A percentile compares a stretch with the other conserved stretches of the same genome.
Evolutionary conservation across 768 basidiomycete genomes (phyloP).

Genomic region (Boletellus ananas): DNA sequence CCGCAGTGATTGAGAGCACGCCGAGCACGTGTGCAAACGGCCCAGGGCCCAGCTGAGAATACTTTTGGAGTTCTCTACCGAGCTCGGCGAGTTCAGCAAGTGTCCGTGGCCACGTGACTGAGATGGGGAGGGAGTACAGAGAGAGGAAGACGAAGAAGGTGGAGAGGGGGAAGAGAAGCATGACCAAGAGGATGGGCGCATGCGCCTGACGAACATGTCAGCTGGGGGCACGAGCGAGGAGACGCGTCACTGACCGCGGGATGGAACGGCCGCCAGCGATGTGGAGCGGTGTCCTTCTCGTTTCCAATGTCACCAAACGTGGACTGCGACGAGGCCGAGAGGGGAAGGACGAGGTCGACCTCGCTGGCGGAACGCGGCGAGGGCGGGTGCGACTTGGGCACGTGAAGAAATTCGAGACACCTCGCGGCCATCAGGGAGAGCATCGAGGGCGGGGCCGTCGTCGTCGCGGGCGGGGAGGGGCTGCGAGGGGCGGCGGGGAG

Average conservation of each 20-base stretch:
- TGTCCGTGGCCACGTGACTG: slow-evolving; percentile 72
- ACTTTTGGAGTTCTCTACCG: slow-evolving; percentile 71
- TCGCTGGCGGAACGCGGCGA: slow-evolving; percentile 37
- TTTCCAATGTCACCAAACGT: slow-evolving; percentile 43
- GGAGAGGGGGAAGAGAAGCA: slow-evolving; percentile 68
- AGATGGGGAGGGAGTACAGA: slow-evolving; percentile 60
- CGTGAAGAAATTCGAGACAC: slow-evolving; percentile 51
- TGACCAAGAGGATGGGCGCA: slow-evolving; percentile 63
- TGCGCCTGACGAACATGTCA: slow-evolving; percentile 39
- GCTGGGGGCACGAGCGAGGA: neutral
- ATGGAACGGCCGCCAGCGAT: slow-evolving; percentile 29
- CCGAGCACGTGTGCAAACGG: slow-evolving; percentile 74
- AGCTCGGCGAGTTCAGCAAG: slow-evolving; percentile 71
- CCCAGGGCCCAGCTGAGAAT: slow-evolving; percentile 64
- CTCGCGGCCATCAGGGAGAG: slow-evolving; percentile 47
- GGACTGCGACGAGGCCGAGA: slow-evolving; percentile 48
- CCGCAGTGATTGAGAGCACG: slow-evolving; percentile 77
- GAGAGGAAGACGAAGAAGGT: slow-evolving; percentile 47
- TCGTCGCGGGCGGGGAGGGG: slow-evolving; percentile 12
- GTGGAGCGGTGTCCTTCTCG: slow-evolving; percentile 35
- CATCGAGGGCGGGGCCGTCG: slow-evolving; percentile 40
- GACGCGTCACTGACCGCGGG: slow-evolving; percentile 33
- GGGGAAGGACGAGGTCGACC: slow-evolving; percentile 50
- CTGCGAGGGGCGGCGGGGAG: slow-evolving; percentile 18
- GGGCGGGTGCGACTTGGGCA: slow-evolving; percentile 40